phyloP scores from a whole-genome alignment of 805 yeast species.

The Ogataea parapolymorpha region DNA sequence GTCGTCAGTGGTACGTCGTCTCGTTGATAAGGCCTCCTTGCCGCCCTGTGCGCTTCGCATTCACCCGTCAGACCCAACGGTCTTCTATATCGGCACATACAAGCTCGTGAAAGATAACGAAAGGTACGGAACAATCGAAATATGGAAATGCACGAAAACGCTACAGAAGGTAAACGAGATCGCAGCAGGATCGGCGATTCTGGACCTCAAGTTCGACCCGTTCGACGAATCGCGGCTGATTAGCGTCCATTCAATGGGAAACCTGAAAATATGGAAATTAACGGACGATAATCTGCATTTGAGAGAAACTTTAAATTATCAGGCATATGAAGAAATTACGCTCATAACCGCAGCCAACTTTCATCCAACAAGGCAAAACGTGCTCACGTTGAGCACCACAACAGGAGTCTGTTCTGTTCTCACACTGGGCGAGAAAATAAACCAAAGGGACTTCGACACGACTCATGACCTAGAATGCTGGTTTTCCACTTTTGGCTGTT shows the following conservation, averaged over 20 bases:
- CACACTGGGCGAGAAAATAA: constrained; percentile 23
- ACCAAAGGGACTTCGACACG: constrained; percentile 29
- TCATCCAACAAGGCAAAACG: constrained; percentile 39
- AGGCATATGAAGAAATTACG: constrained; percentile 43
- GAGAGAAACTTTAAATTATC: constrained; percentile 32
- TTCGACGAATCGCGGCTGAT: constrained; percentile 43
- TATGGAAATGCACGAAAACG: constrained; percentile 31
- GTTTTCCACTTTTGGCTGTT: constrained; percentile 72
- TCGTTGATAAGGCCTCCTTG: constrained; percentile 40
- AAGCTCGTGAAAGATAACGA: constrained; percentile 56
- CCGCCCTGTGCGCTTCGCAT: constrained; percentile 86
- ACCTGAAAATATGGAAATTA: constrained; percentile 59
- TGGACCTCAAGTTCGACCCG: constrained; percentile 73
- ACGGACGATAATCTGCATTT: constrained; percentile 20
- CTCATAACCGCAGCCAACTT: constrained; percentile 67
- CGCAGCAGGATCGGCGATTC: constrained; percentile 57
- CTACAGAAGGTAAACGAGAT: constrained; percentile 12
- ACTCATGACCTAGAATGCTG: constrained; percentile 80
- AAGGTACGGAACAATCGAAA: constrained; percentile 62
- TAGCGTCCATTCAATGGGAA: constrained; percentile 82
- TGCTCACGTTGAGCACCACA: constrained; percentile 60
- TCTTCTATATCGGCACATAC: constrained; percentile 76
- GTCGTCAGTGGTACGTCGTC: constrained; percentile 3
- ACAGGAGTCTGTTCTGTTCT: constrained; percentile 55
- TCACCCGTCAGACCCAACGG: constrained; percentile 45